These are phyloP conservation scores for Oryza officinalis DNA, from an alignment of 176 grass and related monocot genomes.

Conservation along the genomic window DNA sequence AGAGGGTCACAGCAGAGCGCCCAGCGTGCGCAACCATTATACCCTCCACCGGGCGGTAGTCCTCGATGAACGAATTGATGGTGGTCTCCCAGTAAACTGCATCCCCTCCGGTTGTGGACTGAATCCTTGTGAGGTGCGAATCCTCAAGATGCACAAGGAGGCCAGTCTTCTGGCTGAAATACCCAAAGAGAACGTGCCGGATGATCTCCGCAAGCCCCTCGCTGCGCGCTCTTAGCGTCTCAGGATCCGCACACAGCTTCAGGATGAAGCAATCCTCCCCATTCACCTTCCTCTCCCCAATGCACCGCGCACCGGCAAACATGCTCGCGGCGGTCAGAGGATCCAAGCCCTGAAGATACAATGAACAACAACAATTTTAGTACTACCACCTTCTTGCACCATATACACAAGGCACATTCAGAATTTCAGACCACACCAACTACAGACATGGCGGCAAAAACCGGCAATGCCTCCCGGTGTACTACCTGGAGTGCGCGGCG, in stretches of 20 bases:
- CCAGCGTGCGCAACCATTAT: constrained; percentile 74
- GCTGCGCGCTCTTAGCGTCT: constrained; percentile 71
- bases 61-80: constrained; percentile 75
- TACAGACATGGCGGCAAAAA: background rate
- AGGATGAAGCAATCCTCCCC: constrained; percentile 88
- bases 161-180: constrained; percentile 82
- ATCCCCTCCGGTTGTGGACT: constrained; percentile 75
- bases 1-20: constrained; percentile 64
- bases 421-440: background rate
- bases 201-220: constrained; percentile 85
- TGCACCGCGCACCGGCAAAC: constrained; percentile 75
- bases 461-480: background rate
- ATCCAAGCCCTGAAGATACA: constrained; percentile 66
- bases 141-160: constrained; percentile 76
- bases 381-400: background rate
- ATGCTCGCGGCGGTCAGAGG: constrained; percentile 75
- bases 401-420: background rate
- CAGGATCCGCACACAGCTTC: constrained; percentile 75
- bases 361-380: background rate
- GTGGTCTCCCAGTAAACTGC: constrained; percentile 88
- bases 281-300: constrained; percentile 80
- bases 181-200: constrained; percentile 80
- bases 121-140: constrained; percentile 79
- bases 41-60: constrained; percentile 77
- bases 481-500: constrained; percentile 84